Evolutionary conservation across 2,329 filamentous ascomycete species (phyloP).

Genomic region (Didymella keratinophila): DNA sequence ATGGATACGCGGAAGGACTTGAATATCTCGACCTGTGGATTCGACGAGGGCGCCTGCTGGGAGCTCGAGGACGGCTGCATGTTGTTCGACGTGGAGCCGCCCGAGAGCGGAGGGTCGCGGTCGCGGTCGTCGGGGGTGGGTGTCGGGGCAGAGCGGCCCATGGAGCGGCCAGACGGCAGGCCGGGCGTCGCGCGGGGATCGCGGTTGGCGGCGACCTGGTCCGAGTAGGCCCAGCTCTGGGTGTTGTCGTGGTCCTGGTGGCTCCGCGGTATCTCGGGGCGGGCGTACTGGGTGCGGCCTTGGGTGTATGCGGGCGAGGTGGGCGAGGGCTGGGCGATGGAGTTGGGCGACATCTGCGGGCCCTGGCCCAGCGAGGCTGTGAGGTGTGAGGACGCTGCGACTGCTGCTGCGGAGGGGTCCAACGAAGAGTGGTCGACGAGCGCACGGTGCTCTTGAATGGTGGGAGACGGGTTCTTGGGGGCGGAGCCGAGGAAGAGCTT

Average conservation of each 20-base stretch:
- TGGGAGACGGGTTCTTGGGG: conserved; percentile 61
- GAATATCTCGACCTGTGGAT: conserved; percentile 86
- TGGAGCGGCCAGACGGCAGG: conserved; percentile 39
- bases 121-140: conserved; percentile 43
- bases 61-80: conserved; percentile 33
- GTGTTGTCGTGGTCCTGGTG: conserved; percentile 45
- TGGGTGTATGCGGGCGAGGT: conserved; percentile 59
- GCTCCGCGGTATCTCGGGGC: conserved; percentile 39
- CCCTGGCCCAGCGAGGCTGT: conserved; percentile 57
- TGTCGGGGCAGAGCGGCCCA: conserved; percentile 40
- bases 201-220: conserved; percentile 40
- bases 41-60: conserved; percentile 44
- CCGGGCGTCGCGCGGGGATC: conserved; percentile 45
- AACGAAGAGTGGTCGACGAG: conserved; percentile 54
- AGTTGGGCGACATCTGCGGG: conserved; percentile 53
- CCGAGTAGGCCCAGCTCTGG: conserved; percentile 40
- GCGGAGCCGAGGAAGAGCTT: conserved; percentile 59
- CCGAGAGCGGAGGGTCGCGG: conserved; percentile 49
- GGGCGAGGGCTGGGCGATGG: conserved; percentile 56
- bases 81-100: conserved; percentile 40
- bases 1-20: conserved; percentile 98
- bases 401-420: conserved; percentile 60
- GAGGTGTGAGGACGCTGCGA: conserved; percentile 60
- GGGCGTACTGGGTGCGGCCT: conserved; percentile 40
- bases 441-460: conserved; percentile 55